Base-by-base conservation (phyloP, 2,329 filamentous ascomycete genomes). In the Penicillium rolfsii region DNA sequence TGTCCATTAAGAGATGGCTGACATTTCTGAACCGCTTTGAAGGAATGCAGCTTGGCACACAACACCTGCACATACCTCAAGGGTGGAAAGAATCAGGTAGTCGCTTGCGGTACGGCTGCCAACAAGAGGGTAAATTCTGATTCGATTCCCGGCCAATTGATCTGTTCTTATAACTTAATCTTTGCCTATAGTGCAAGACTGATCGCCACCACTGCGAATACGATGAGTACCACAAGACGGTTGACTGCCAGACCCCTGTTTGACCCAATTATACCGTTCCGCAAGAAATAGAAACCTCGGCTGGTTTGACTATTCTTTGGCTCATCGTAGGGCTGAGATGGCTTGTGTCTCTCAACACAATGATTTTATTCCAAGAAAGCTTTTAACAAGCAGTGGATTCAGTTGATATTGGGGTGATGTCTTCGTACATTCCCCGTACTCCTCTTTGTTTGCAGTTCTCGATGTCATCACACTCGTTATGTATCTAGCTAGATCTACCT, bases 121-220 rank as follows among this genome's bases (percentile, higher is more conserved):
- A 26, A 46, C 24, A 46, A 46, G n/a, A 22, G 43, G 43, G 43
- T 46, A 46, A 46, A 28, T 22, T 28, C 24, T 16, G 7, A 28
- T 24, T 12, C 36, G 36, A 46, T 24, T 46, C 43, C 22, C 2
- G 43, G 19, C 43, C 14, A 46, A 28, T 28, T 28, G 43, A 46
- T 24, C n/a, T 46, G 43, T 40, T 40, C 36, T n/a, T n/a, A 46
- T 5, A 26, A 46, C 3, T 26, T 12, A 22, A 46, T 22, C 43
- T 46, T 24, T 6, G 19, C 5, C 1, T 46, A 46, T 26, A 46
- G 43, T 46, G 43, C 43, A 46, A 46, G 43, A 46, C 43, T 28
- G 43, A 46, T 46, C 43, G 43, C 43, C 43, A 46, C 24, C 43
- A 46, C 43, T 46, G 43, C 5, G 43, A 46, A 46, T 46, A 46